phyloP scores from a whole-genome alignment of 345 rosid genomes.

The Camelina neglecta region DNA sequence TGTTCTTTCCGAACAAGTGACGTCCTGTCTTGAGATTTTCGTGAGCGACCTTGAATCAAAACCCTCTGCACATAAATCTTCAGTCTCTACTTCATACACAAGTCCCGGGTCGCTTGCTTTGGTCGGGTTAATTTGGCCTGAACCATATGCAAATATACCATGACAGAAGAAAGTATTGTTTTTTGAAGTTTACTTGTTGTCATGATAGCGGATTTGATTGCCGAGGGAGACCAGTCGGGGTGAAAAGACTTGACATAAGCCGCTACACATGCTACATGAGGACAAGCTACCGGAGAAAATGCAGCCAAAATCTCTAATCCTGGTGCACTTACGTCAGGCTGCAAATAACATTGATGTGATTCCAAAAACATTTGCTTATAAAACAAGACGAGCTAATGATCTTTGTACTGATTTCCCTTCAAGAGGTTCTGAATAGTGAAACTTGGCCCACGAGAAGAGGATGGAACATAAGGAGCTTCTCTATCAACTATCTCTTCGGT shows the following conservation, averaged over 20 bases:
- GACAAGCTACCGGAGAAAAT: constrained; percentile 46
- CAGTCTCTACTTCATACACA: constrained; percentile 32
- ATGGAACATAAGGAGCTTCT: constrained; percentile 46
- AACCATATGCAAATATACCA: constrained; percentile 25
- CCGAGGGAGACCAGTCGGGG: constrained; percentile 54
- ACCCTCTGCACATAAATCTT: constrained; percentile 39
- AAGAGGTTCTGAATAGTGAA: constrained; percentile 33
- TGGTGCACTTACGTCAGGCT: constrained; percentile 56
- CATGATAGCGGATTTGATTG: constrained; percentile 54
- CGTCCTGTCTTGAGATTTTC: constrained; percentile 25
- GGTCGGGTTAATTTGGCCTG: constrained; percentile 40
- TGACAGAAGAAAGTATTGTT: constrained; percentile 1
- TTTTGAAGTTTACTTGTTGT: constrained; percentile 42
- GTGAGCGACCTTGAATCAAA: constrained; percentile 22
- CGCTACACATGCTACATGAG: constrained; percentile 52
- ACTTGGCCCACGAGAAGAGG: constrained; percentile 56
- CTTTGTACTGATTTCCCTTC: constrained; percentile 24
- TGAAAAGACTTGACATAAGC: constrained; percentile 52
- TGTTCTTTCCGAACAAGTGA: constrained; percentile 34
- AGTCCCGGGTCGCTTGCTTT: constrained; percentile 41
- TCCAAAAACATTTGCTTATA: background rate
- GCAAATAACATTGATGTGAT: constrained; percentile 7
- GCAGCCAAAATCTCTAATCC: constrained; percentile 52
- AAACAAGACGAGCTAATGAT: background rate
- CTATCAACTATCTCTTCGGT: constrained; percentile 39